These are phyloP conservation scores for Lavandula angustifolia DNA, from an alignment of 257 asterid species.

Conservation along the genomic window DNA sequence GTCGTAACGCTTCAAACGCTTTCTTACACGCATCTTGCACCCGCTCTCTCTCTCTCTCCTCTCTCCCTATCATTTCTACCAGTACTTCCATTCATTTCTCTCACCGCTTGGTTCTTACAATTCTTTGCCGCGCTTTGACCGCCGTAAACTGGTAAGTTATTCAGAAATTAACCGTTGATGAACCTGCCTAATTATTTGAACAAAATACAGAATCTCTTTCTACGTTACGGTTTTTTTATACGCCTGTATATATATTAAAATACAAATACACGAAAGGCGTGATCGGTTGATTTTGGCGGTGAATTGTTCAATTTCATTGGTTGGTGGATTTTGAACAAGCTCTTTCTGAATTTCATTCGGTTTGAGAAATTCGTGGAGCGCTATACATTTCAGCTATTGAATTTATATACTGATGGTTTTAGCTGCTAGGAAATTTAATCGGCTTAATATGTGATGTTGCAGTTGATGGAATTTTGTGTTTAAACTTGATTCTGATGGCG, in stretches of 20 bases:
- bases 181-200: slow-evolving; percentile 5
- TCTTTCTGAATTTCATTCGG: slow-evolving; percentile 10
- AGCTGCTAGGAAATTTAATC: background rate
- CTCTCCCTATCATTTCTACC: background rate
- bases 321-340: slow-evolving; percentile 6
- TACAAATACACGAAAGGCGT: background rate
- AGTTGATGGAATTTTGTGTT: slow-evolving; percentile 25
- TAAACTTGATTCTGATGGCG: slow-evolving; percentile 50
- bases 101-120: slow-evolving; percentile 7
- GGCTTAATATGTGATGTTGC: slow-evolving; percentile 18
- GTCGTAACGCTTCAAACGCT: slow-evolving; percentile 47
- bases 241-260: background rate
- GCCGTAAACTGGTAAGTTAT: slow-evolving; percentile 32
- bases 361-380: slow-evolving; percentile 5
- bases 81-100: slow-evolving; percentile 11
- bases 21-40: slow-evolving; percentile 73
- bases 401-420: background rate
- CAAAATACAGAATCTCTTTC: background rate
- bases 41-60: slow-evolving; percentile 38
- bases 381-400: slow-evolving; percentile 6
- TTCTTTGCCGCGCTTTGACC: slow-evolving; percentile 25
- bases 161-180: background rate
- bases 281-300: slow-evolving; percentile 19
- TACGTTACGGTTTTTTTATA: background rate
- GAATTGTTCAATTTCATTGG: background rate